Base-by-base conservation (phyloP, 331 rosid genomes). In the Telfairia occidentalis region DNA sequence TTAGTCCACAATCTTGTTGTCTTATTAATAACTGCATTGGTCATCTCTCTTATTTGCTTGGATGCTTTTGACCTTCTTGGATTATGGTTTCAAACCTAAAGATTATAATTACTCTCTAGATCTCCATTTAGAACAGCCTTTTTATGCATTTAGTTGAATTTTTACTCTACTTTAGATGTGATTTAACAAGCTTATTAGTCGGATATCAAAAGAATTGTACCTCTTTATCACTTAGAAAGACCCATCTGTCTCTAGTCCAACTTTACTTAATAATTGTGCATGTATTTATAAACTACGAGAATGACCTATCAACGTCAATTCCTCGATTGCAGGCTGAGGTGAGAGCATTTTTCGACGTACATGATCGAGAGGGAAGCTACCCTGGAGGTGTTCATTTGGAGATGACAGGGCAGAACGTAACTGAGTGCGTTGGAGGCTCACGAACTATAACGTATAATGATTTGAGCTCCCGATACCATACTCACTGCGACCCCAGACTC, bases 271-370 rank as follows among this genome's bases (percentile, higher is more conserved):
- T 58, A 0, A 58, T 16, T 64, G 71, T 35, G 66, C 21, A 8
- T 53, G 0, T 19, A 21, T 53, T 4, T 21, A 16, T 7, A 7
- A 55, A 24, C 15, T 55, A 55, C 29, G 7, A 10, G 29, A 55
- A 55, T 10, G 18, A 53, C 4, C 26, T 53, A 11, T 19, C 24
- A 21, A 19, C 8, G 12, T 30, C 12, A 1, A 30, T 60, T 60
- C 0, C 0, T 9, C 7, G 43, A 12, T 72, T 13, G 38, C 78
- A 90, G 97, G 91, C 85, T 63, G 96, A 90, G 87, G 13, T 90
- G 87, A 87, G 87, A 78, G 96, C 96, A 43, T 90, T 90, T 87
- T 90, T 90, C 49, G 96, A 90, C 52, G 92, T 90, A 21, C 96
- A 90, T 5, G 94, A 90, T 42, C 89, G 88, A 81, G 96, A 88